Conservation (phyloP, 2,329 filamentous ascomycete species). For the Fusarium newnesense region DNA sequence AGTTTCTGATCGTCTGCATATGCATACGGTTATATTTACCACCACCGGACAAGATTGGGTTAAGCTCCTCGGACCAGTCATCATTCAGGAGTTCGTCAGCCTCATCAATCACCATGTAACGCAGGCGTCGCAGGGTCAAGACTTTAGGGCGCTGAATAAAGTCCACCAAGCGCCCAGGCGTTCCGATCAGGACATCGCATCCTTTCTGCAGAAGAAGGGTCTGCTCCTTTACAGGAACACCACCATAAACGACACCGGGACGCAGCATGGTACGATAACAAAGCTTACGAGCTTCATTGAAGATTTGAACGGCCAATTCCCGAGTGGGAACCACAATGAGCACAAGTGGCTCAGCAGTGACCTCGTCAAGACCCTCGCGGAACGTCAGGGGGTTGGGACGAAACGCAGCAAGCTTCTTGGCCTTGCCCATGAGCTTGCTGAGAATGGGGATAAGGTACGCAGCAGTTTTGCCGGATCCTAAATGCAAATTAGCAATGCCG, state of each 20-base stretch:
- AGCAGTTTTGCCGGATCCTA: slow-evolving; percentile 95
- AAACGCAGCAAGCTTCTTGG: slow-evolving; percentile 83
- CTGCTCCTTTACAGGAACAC: slow-evolving; percentile 77
- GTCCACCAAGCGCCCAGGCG: slow-evolving; percentile 86
- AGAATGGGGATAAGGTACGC: slow-evolving; percentile 91
- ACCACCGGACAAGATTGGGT: slow-evolving; percentile 80
- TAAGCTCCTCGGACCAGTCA: slow-evolving; percentile 82
- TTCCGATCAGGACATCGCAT: slow-evolving; percentile 89
- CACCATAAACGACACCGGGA: slow-evolving; percentile 89
- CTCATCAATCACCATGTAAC: slow-evolving; percentile 88
- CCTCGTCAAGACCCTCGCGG: slow-evolving; percentile 57
- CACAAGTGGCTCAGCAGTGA: slow-evolving; percentile 87
- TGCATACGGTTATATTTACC: slow-evolving; percentile 64
- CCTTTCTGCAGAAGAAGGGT: slow-evolving; percentile 79
- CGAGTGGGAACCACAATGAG: slow-evolving; percentile 87
- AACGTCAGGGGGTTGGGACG: slow-evolving; percentile 74
- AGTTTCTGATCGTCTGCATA: slow-evolving; percentile 32
- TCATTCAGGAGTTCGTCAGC: slow-evolving; percentile 89
- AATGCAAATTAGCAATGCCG: slow-evolving; percentile 9
- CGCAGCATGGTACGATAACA: slow-evolving; percentile 96
- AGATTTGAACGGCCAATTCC: slow-evolving; percentile 93
- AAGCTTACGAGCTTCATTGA: slow-evolving; percentile 90
- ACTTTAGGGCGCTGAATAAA: slow-evolving; percentile 79
- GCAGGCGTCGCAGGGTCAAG: slow-evolving; percentile 79
- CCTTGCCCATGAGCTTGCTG: slow-evolving; percentile 95